A percentile compares a stretch with the other conserved stretches of the same genome.
These are phyloP conservation scores for Colletotrichum filicis DNA, from an alignment of 2,329 filamentous ascomycete genomes.

Conservation along the genomic window DNA sequence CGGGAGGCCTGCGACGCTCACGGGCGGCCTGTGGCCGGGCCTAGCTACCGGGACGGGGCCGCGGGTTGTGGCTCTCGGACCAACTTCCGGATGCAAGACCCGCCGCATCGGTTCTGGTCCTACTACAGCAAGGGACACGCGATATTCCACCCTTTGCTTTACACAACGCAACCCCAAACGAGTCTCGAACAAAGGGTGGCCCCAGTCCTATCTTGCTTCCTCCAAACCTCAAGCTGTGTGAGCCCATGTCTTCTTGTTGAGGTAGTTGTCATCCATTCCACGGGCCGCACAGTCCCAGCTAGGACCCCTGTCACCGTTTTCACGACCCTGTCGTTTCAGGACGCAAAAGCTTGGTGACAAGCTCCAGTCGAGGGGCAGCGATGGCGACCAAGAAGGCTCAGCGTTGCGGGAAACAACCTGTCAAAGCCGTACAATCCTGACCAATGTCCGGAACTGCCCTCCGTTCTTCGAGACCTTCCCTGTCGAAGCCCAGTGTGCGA, in stretches of 20 bases:
- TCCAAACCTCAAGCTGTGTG: neutral
- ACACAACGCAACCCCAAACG: neutral
- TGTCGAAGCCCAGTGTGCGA: slow-evolving; percentile 17
- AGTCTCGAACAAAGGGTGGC: neutral
- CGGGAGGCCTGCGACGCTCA: slow-evolving; percentile 3
- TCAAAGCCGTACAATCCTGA: slow-evolving; percentile 6
- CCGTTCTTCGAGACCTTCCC: slow-evolving; percentile 2
- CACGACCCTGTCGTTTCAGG: slow-evolving; percentile 33
- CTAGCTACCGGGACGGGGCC: slow-evolving; percentile 24
- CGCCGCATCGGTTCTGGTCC: slow-evolving; percentile 22
- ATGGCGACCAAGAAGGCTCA: neutral
- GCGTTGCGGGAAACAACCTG: neutral
- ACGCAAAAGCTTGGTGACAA: slow-evolving; percentile 30
- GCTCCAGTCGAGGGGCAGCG: slow-evolving; percentile 9
- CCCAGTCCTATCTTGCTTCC: neutral
- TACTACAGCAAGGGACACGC: neutral
- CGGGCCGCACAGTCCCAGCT: slow-evolving; percentile 20
- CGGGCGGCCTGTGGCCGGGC: slow-evolving; percentile 13
- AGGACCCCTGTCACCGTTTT: slow-evolving; percentile 19
- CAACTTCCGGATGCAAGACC: slow-evolving; percentile 25
- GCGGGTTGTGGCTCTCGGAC: slow-evolving; percentile 27
- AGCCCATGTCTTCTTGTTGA: slow-evolving; percentile 7
- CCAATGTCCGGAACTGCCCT: slow-evolving; percentile 11
- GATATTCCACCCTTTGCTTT: neutral
- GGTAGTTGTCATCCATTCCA: slow-evolving; percentile 16